phyloP scores from a whole-genome alignment of 106 monocot genomes.

The Alisma plantagoaquatica region DNA sequence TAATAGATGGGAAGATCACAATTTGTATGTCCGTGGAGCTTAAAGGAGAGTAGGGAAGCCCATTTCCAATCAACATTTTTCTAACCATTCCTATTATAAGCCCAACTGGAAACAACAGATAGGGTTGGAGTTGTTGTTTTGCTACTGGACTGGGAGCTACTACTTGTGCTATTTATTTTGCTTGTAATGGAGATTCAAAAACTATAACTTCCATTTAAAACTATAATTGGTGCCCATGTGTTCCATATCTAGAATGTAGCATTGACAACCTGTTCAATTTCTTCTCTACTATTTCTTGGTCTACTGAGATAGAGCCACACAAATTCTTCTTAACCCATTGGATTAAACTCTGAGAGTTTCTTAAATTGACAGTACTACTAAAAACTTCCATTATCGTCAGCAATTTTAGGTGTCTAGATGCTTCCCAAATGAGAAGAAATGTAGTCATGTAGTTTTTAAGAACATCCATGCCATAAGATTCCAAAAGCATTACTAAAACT shows the following conservation, averaged over 20 bases:
- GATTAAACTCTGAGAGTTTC: neutral
- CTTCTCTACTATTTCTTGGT: slow-evolving; percentile 19
- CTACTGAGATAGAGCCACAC: slow-evolving; percentile 6
- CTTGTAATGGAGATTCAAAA: slow-evolving; percentile 6
- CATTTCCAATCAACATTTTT: slow-evolving; percentile 91
- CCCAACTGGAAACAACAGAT: slow-evolving; percentile 89
- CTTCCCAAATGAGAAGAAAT: too few species aligned
- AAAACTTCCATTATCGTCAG: too few species aligned
- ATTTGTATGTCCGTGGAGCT: slow-evolving; percentile 93
- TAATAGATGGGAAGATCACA: slow-evolving; percentile 71
- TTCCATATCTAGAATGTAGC: slow-evolving; percentile 28
- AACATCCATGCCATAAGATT: too few species aligned
- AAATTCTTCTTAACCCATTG: slow-evolving; percentile 22
- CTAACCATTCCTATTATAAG: slow-evolving; percentile 96
- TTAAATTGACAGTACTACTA: too few species aligned
- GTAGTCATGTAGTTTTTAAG: too few species aligned
- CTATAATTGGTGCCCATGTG: too few species aligned
- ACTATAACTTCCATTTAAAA: slow-evolving; percentile 32
- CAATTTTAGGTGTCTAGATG: too few species aligned
- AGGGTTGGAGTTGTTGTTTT: slow-evolving; percentile 46
- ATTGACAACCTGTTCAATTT: slow-evolving; percentile 8
- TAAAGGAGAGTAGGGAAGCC: slow-evolving; percentile 90
- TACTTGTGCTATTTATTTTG: slow-evolving; percentile 17
- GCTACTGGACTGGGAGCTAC: slow-evolving; percentile 3
- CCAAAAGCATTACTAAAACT: too few species aligned